Evolutionary conservation across 2,329 filamentous ascomycete genomes (phyloP).

Genomic region (Basipetospora chlamydospora): DNA sequence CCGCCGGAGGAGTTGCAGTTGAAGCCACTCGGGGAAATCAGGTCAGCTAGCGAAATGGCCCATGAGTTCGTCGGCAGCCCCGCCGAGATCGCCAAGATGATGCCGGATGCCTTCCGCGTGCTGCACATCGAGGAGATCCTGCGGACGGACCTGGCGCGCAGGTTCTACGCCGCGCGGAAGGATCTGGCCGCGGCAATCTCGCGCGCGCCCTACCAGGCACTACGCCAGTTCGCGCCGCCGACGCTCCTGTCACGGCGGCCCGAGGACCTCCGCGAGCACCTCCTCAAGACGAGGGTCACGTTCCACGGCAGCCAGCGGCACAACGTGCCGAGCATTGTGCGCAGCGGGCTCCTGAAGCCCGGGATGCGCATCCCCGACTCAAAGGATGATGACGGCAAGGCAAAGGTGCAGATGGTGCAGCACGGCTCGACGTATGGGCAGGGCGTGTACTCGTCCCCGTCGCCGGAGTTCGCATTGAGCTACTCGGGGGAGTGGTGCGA

Average conservation of each 20-base stretch:
- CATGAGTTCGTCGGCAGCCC: constrained; percentile 16
- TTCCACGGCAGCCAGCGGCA: constrained; percentile 24
- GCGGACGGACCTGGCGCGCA: constrained; percentile 16
- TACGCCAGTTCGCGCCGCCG: not conserved
- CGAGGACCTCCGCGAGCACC: constrained; percentile 20
- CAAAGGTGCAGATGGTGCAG: constrained; percentile 12
- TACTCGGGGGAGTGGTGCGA: constrained; percentile 18
- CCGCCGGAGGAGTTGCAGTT: not conserved
- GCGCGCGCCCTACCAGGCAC: too few relatives aligned
- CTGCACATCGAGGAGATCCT: constrained; percentile 25
- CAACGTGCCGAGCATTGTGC: constrained; percentile 25
- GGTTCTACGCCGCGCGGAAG: constrained; percentile 12
- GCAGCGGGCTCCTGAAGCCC: constrained; percentile 26
- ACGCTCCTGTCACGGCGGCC: constrained; percentile 1
- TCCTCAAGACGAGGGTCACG: constrained; percentile 20
- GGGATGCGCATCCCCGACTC: constrained; percentile 10
- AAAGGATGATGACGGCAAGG: not conserved
- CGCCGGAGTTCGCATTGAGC: constrained; percentile 20
- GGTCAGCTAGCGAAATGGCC: constrained; percentile 13
- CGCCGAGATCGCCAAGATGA: constrained; percentile 16
- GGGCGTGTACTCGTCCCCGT: constrained; percentile 29
- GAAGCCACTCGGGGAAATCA: constrained; percentile 3
- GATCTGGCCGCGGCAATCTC: not conserved
- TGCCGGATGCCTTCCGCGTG: constrained; percentile 18
- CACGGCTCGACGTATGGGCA: constrained; percentile 24